These are phyloP conservation scores for Agaricus blazei DNA, from an alignment of 768 basidiomycete genomes.

Conservation along the genomic window DNA sequence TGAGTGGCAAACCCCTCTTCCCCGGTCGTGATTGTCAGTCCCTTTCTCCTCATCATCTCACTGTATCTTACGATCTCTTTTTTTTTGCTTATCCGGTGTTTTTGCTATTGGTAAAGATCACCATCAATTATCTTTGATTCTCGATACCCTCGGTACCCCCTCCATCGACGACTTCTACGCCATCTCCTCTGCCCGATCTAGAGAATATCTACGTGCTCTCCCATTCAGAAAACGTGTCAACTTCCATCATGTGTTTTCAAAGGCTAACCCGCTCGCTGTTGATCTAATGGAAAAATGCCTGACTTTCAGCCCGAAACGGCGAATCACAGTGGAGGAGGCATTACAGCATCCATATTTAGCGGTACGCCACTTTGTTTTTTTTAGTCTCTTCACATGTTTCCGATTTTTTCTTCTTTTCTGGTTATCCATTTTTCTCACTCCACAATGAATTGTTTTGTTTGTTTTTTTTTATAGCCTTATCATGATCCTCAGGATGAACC, in stretches of 20 bases:
- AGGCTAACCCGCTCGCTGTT: conserved; percentile 67
- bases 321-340: conserved; percentile 85
- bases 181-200: conserved; percentile 70
- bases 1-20: conserved; percentile 88
- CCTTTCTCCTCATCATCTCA: conserved; percentile 7
- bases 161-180: conserved; percentile 94
- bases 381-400: background rate
- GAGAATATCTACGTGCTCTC: conserved; percentile 85
- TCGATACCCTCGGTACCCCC: conserved; percentile 90
- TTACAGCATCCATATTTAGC: conserved; percentile 86
- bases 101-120: conserved; percentile 51
- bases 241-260: conserved; percentile 66
- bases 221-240: conserved; percentile 81
- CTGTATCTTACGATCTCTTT: background rate
- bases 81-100: background rate
- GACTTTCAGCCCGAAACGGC: conserved; percentile 80
- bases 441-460: background rate
- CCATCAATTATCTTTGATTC: conserved; percentile 87
- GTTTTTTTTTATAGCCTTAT: conserved; percentile 50
- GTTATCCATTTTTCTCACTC: background rate
- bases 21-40: conserved; percentile 88
- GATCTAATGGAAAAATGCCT: conserved; percentile 78
- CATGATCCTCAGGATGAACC: conserved; percentile 92
- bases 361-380: conserved; percentile 33
- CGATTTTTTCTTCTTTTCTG: too few species aligned